Evolutionary conservation across 2,329 filamentous ascomycete species (phyloP), one percentile per base, ranked within the genome.

Genomic region (Diaporthe sp.): DNA sequence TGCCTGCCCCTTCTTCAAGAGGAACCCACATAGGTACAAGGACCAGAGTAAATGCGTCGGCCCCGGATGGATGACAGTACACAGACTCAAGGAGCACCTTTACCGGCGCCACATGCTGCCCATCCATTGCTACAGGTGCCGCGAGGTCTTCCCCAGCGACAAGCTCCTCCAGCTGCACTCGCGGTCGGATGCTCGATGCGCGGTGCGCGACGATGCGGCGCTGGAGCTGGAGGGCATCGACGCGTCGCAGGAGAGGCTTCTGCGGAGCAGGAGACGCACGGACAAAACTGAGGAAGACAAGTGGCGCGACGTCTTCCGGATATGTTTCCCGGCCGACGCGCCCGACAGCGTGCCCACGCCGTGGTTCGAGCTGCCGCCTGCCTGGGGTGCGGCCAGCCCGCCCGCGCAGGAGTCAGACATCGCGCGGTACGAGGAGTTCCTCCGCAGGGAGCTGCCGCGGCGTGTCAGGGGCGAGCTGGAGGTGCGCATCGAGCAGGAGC

Each of bases 1-100:
- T 2, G 77, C 77, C 25, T 78, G 77, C 44, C 77, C 77, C 1
- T 78, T 78, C 44, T 78, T 78, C 70, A 78, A 78, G 75, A 72
- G 76, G 15, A 71, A 78, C 28, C 76, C 77, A 1, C 63, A 73
- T 28, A 58, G 72, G 13, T 76, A 76, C 47, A 72, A 74, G 53
- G 51, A 73, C 44, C 65, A 70, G 60, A 58, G 77, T 22, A 78
- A 76, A 8, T 78, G 77, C 25, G 65, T 77, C 4, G 77, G 77
- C 3, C 77, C 77, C 0, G 76, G 76, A 3, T 78, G 77, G 77
- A 51, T 44, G 7, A 78, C 76, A 1, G 67, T 75, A 2, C 76
- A 78, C 28, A 71, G 77, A 6, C 22, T 78, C 2, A 78, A 78
- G 75, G 77, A 78, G 47, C 77, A 78, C 51, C 58, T 78, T n/a